These are phyloP conservation scores for Phaffia rhodozyma DNA, from an alignment of 1,284 basidiomycete genomes.

Conservation along the genomic window DNA sequence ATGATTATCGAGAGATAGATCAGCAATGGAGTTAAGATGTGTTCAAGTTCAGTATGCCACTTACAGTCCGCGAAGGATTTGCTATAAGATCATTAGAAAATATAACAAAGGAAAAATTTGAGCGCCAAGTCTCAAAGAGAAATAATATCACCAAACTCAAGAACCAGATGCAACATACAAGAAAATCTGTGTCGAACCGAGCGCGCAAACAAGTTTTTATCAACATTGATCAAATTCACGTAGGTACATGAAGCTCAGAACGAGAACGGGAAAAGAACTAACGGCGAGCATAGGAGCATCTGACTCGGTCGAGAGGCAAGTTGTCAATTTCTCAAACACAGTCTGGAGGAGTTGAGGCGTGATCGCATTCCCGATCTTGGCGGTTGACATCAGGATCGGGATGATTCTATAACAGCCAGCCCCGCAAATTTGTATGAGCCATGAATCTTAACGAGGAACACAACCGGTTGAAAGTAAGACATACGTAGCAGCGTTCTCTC, in stretches of 20 bases:
- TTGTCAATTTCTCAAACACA: constrained; percentile 8
- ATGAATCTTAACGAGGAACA: not conserved
- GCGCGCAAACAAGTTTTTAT: not conserved
- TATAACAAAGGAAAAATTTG: not conserved
- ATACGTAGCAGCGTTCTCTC: constrained; percentile 12
- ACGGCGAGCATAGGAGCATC: constrained; percentile 9
- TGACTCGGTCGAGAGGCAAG: constrained; percentile 2
- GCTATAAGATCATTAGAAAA: not conserved
- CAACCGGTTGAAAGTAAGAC: not conserved
- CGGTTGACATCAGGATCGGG: constrained; percentile 15
- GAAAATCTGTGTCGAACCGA: not conserved
- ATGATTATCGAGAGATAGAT: not conserved
- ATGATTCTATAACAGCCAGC: not conserved
- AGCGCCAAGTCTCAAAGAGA: not conserved
- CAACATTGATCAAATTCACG: not conserved
- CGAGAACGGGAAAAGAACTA: not conserved
- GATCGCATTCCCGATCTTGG: constrained; percentile 7
- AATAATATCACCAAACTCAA: no score
- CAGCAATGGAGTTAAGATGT: not conserved
- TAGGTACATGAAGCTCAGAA: not conserved
- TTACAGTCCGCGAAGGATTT: constrained; percentile 12
- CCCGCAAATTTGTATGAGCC: not conserved
- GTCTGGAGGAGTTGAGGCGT: constrained; percentile 12
- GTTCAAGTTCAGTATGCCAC: not conserved
- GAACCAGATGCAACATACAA: not conserved